Percentiles rank a stretch among this genome's conserved stretches.
phyloP scores from a whole-genome alignment of 176 grass and related monocot genomes.

The Secale cereale region DNA sequence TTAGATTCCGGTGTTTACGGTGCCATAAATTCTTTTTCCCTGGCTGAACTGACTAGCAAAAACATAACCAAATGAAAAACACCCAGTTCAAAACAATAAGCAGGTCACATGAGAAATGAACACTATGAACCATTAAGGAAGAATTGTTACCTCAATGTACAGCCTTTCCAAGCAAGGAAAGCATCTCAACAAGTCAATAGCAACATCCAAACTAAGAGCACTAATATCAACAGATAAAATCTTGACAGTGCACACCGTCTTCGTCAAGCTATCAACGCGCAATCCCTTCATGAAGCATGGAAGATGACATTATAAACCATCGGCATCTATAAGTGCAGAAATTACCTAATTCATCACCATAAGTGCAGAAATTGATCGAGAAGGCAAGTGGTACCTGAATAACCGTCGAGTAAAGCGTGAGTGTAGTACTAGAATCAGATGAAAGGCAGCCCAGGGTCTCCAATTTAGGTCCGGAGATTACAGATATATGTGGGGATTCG shows the following conservation, averaged over 20 bases:
- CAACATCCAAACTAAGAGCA: not conserved
- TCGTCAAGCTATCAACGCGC: not conserved
- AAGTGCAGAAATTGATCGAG: not conserved
- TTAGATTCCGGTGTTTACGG: too few species aligned
- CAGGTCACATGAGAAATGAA: not conserved
- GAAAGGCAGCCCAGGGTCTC: not conserved
- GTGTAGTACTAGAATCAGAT: not conserved
- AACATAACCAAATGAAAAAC: too few species aligned
- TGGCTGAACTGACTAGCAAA: too few species aligned
- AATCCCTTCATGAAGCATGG: not conserved
- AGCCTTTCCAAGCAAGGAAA: slow-evolving; percentile 7
- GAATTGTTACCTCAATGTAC: not conserved
- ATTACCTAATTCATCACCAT: not conserved
- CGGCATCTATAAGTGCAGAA: not conserved
- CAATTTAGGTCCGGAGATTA: not conserved
- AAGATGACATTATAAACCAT: not conserved
- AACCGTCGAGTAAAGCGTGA: not conserved
- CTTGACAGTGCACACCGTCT: not conserved
- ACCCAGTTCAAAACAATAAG: not conserved
- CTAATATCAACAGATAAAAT: not conserved
- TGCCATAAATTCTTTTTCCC: too few species aligned
- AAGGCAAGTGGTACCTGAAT: not conserved
- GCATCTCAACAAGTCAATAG: not conserved
- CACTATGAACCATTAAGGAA: not conserved
- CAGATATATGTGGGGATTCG: not conserved